Conservation (phyloP, 306 rosid genomes). For the Cyclanthera cordifolia region DNA sequence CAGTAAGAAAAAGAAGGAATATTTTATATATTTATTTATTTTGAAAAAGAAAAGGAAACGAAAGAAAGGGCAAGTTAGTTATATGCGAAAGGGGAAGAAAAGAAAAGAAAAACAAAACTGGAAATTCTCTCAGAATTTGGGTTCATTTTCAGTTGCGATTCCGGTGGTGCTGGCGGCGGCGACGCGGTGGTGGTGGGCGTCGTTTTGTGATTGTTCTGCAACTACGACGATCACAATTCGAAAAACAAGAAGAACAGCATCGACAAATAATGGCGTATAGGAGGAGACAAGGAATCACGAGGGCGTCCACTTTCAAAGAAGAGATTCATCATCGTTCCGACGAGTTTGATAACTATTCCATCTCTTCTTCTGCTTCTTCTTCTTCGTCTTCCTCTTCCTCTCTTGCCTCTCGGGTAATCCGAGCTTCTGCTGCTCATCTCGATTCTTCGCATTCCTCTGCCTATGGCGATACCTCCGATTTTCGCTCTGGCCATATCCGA, state of each 20-base stretch:
- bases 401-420: slow-evolving; percentile 70
- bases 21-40: no score
- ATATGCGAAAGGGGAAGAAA: neutral
- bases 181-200: neutral
- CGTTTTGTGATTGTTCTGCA: slow-evolving; percentile 8
- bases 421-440: slow-evolving; percentile 44
- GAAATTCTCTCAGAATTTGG: neutral
- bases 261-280: slow-evolving; percentile 58
- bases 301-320: slow-evolving; percentile 72
- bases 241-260: neutral
- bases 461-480: slow-evolving; percentile 10
- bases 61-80: slow-evolving; percentile 11
- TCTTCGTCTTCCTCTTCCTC: slow-evolving; percentile 29
- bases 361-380: slow-evolving; percentile 18
- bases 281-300: slow-evolving; percentile 66
- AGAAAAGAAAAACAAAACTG: neutral
- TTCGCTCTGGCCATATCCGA: slow-evolving; percentile 27
- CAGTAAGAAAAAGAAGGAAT: neutral
- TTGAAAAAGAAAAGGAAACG: no score
- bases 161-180: slow-evolving; percentile 1
- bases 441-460: slow-evolving; percentile 40
- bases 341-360: slow-evolving; percentile 14
- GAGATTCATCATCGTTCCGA: slow-evolving; percentile 39
- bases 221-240: slow-evolving; percentile 8
- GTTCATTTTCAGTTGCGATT: neutral